Evolutionary conservation across 495 filamentous ascomycete species (phyloP).

Genomic region (Xylaria castorea): DNA sequence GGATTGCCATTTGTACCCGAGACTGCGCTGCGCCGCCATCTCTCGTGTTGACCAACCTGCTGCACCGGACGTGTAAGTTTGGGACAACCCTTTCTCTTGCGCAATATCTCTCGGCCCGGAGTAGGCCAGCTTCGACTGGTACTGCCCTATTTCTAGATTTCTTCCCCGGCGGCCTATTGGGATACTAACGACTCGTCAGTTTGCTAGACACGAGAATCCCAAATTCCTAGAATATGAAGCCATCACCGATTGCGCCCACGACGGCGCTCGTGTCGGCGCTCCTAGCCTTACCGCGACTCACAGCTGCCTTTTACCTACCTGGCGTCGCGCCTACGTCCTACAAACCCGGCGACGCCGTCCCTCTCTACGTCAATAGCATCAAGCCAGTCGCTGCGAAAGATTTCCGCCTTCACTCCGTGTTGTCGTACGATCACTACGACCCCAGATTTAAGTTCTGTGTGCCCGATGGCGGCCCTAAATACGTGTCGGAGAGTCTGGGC

Average conservation of each 20-base stretch:
- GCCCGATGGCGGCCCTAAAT: constrained; percentile 73
- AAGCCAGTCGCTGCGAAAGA: constrained; percentile 82
- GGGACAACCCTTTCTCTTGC: too few species aligned
- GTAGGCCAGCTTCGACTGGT: background rate
- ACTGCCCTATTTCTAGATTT: background rate
- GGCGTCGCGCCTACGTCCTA: constrained; percentile 96
- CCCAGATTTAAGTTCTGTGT: constrained; percentile 83
- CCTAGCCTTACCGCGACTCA: constrained; percentile 57
- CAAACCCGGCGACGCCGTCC: constrained; percentile 74
- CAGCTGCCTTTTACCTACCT: constrained; percentile 90
- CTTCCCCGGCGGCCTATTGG: background rate
- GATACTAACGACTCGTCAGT: background rate
- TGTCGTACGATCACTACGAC: constrained; percentile 96
- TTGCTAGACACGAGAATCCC: constrained; percentile 1
- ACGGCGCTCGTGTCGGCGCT: constrained; percentile 55
- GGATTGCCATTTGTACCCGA: background rate
- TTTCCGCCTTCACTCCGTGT: constrained; percentile 82
- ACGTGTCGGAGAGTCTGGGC: constrained; percentile 85
- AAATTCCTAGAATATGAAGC: constrained; percentile 49
- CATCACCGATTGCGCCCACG: constrained; percentile 53
- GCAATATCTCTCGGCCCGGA: background rate
- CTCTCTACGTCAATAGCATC: constrained; percentile 89
- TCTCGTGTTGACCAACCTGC: background rate
- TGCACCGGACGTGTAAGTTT: constrained; percentile 9
- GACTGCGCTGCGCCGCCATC: constrained; percentile 10